phyloP scores from a whole-genome alignment of 345 rosid genomes.

The Sisymbrium irio region DNA sequence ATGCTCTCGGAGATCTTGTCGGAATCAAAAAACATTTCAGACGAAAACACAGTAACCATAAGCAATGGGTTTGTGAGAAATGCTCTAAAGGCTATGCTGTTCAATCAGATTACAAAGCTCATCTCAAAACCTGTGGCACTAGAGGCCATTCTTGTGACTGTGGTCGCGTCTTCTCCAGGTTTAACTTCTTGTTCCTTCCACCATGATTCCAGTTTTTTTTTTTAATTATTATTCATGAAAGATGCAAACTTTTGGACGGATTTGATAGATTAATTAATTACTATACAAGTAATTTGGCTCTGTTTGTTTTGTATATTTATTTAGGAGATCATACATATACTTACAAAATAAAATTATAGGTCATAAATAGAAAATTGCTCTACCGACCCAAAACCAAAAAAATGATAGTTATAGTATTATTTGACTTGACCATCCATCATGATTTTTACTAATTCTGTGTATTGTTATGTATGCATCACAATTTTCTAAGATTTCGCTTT shows the following conservation, averaged over 20 bases:
- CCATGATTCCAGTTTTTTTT: neutral
- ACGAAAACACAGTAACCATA: conserved; percentile 74
- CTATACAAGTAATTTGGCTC: conserved; percentile 1
- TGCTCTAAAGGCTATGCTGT: conserved; percentile 85
- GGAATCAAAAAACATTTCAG: conserved; percentile 81
- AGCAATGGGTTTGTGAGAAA: conserved; percentile 80
- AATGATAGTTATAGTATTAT: conserved; percentile 20
- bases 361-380: conserved; percentile 14
- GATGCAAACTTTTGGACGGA: neutral
- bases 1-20: conserved; percentile 83
- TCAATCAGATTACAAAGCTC: conserved; percentile 88
- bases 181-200: conserved; percentile 7
- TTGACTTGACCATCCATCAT: conserved; percentile 32
- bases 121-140: conserved; percentile 85
- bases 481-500: conserved; percentile 2
- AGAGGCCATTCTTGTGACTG: conserved; percentile 90
- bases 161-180: conserved; percentile 94
- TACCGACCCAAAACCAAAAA: conserved; percentile 10
- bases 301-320: conserved; percentile 7
- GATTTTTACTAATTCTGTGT: conserved; percentile 28
- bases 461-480: conserved; percentile 18
- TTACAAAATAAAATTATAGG: neutral
- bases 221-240: conserved; percentile 10
- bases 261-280: neutral
- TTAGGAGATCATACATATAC: neutral